Base-by-base conservation (phyloP, 2,329 filamentous ascomycete genomes). In the Zymoseptoria brevis region DNA sequence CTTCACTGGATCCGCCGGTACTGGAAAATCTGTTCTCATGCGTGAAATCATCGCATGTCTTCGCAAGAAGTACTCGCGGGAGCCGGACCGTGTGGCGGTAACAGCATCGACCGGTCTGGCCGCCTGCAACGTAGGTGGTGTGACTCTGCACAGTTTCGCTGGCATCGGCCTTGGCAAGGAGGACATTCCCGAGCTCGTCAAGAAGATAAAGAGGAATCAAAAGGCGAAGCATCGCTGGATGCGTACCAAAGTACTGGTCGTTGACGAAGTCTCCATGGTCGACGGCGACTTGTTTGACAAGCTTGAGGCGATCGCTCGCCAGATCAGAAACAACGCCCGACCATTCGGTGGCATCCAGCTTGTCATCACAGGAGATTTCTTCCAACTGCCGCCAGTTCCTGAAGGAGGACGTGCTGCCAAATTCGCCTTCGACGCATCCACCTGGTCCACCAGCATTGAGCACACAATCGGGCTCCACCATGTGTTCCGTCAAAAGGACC, bases 251-350 rank as follows among this genome's bases (percentile, higher is more conserved):
- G 85, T 90, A 11, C 81, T 99, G 22, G 82, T 99, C 66, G 84
- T 99, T 67, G 94, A 99, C 74, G 94, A 99, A 72, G 87, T 99
- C 3, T 97, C 94, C 11, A 99, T 99, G 95, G 92, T 99, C 4
- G 94, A 99, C 68, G 94, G 90, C 1, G 92, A 96, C 35, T 80
- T 99, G 0, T 99, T 97, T 66, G 94, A 99, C 77, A 99, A 99
- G 74, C 81, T 99, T 19, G 91, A 95, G 62, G 84, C 88, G 61
- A 88, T 99, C 65, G 93, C 92, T 13, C 84, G 93, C 58, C 84
- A 81, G 3, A 85, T 99, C 62, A 85, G 92, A 57, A 96, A 95
- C 71, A 96, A 96, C 67, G 92, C 90, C 8, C 83, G 90, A 8
- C 89, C 94, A 0, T 99, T 96, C 79, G 95, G 94, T 57, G 94